Percentiles rank a stretch among this genome's conserved stretches.
These are phyloP conservation scores for Penicillium atrosanguineum DNA, from an alignment of 495 filamentous ascomycete genomes.

Conservation along the genomic window DNA sequence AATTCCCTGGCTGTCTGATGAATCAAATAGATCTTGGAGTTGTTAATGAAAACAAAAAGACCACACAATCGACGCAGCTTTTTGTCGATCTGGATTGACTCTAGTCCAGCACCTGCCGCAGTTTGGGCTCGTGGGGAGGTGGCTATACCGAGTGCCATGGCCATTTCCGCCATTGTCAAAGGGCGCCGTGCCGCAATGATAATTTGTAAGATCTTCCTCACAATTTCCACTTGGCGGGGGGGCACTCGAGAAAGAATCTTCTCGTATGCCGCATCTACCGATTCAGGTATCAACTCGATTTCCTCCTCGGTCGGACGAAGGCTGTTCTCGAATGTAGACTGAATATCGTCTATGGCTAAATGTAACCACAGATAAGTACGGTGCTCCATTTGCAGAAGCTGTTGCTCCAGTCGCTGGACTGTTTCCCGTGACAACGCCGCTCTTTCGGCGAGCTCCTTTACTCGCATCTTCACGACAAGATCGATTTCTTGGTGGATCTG, in stretches of 20 bases:
- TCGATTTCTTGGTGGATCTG: slow-evolving; percentile 38
- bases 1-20: slow-evolving; percentile 36
- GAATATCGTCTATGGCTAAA: slow-evolving; percentile 24
- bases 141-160: slow-evolving; percentile 35
- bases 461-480: slow-evolving; percentile 30
- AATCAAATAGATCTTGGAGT: slow-evolving; percentile 34
- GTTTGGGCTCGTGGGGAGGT: slow-evolving; percentile 11
- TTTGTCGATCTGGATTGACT: slow-evolving; percentile 10
- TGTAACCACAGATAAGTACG: slow-evolving; percentile 42
- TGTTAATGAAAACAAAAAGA: slow-evolving; percentile 38
- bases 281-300: slow-evolving; percentile 16
- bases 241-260: slow-evolving; percentile 25
- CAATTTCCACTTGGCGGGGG: slow-evolving; percentile 3
- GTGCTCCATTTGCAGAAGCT: slow-evolving; percentile 25
- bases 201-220: slow-evolving; percentile 33
- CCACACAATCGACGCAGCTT: slow-evolving; percentile 35
- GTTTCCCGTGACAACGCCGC: slow-evolving; percentile 7
- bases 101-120: slow-evolving; percentile 21
- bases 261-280: slow-evolving; percentile 27
- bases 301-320: slow-evolving; percentile 13
- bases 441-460: slow-evolving; percentile 22
- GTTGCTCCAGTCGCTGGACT: slow-evolving; percentile 9
- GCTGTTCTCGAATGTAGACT: slow-evolving; percentile 15
- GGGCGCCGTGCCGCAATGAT: slow-evolving; percentile 34
- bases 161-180: slow-evolving; percentile 35